Base-by-base conservation (phyloP, 2,329 filamentous ascomycete genomes). In the Aspergillus glaucus region DNA sequence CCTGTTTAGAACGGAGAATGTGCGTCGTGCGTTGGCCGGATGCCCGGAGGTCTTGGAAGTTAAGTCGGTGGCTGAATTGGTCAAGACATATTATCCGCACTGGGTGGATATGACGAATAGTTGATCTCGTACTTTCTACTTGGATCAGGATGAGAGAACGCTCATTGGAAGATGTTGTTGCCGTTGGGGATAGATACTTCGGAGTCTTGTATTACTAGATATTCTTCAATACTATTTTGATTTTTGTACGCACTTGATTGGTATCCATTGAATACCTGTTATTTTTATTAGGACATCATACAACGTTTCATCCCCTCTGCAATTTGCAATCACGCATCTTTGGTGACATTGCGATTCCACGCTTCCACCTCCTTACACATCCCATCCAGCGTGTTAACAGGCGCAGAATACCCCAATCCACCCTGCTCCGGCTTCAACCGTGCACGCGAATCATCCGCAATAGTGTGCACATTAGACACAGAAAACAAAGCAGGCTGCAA, bases 401-500 rank as follows among this genome's bases (percentile, higher is more conserved):
- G 58, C n/a, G 63, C 47, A 2, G 51, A 43, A 51, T 69, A 70
- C 3, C 66, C 67, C 30, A 70, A 47, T 1, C 64, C 63, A 14
- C 64, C 64, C 17, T 60, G 26, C 26, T 59, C 57, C 1, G 62
- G 63, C 1, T 50, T 32, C 46, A 50, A 48, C 14, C 57, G 53
- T 8, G 64, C 64, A 1, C 62, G 56, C 12, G 55, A 52, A 44
- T 67, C 63, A 50, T 66, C 64, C 17, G 53, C 57, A 47, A 67
- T 48, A 8, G 54, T 48, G 51, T 62, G 61, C 5, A 62, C 50
- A 44, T 57, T 61, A 2, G 62, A 56, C 45, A 68, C 60, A 3
- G 53, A 53, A 46, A 69, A 67, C 8, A 67, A 48, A 10, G 60
- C 57, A 2, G 64, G 67, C 47, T 69, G 66, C 15, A 69, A 28